phyloP scores from a whole-genome alignment of 73 alveolate species.

The Blepharisma japonicum region DNA sequence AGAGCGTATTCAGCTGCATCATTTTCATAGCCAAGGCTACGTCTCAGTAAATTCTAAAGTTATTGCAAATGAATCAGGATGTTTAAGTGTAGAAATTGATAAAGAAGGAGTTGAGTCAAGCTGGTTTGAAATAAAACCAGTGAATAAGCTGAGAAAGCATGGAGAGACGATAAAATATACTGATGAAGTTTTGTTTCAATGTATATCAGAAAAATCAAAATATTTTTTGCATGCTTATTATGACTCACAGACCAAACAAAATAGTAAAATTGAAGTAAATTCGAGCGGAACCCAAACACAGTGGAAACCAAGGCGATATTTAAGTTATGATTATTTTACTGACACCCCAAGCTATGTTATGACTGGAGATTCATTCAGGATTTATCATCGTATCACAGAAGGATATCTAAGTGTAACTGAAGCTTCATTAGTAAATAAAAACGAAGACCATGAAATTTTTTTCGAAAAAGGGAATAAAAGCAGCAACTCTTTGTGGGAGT shows the following conservation, averaged over 20 bases:
- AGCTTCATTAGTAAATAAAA: neutral
- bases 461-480: slow-evolving; percentile 4
- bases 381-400: neutral
- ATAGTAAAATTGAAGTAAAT: neutral
- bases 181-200: neutral
- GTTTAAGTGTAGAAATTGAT: neutral
- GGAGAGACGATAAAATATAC: slow-evolving; percentile 12
- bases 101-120: neutral
- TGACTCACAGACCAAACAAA: neutral
- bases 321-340: neutral
- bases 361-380: slow-evolving; percentile 24
- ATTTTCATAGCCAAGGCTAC: slow-evolving; percentile 8
- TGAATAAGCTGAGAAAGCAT: neutral
- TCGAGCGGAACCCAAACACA: neutral
- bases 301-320: neutral
- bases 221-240: slow-evolving; percentile 5
- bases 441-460: slow-evolving; percentile 13
- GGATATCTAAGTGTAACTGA: neutral
- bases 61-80: slow-evolving; percentile 23
- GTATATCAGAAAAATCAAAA: neutral
- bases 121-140: slow-evolving; percentile 22
- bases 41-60: slow-evolving; percentile 2
- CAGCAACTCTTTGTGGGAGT: slow-evolving; percentile 18
- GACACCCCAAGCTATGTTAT: neutral
- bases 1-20: slow-evolving; percentile 18